Percentiles rank a stretch among this genome's conserved stretches.
Evolutionary conservation across 768 basidiomycete genomes (phyloP).

Genomic region (Boletus rubropictus): DNA sequence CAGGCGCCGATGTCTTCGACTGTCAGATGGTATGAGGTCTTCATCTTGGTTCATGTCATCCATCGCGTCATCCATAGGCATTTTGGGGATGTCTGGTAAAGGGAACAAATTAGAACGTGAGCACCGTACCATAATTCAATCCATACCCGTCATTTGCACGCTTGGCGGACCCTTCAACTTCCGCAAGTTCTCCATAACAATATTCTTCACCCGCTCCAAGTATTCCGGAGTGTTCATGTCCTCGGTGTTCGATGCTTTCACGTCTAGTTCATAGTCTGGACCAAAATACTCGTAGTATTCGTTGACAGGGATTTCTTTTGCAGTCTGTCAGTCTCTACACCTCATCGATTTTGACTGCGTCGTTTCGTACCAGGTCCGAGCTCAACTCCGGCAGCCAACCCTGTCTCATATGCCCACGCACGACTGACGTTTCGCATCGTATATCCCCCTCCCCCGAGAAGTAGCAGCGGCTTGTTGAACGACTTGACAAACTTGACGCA

Average conservation of each 20-base stretch:
- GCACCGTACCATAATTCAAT: neutral
- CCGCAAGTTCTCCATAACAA: constrained; percentile 87
- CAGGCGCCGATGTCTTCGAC: constrained; percentile 66
- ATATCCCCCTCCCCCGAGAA: constrained; percentile 96
- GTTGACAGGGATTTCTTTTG: constrained; percentile 91
- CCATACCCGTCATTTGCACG: constrained; percentile 81
- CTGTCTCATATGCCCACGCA: constrained; percentile 97
- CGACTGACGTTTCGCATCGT: constrained; percentile 97
- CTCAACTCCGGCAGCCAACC: constrained; percentile 95
- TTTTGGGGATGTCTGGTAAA: constrained; percentile 67
- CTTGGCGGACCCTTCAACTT: constrained; percentile 85
- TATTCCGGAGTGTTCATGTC: constrained; percentile 93
- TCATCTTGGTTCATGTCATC: constrained; percentile 81
- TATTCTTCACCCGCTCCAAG: constrained; percentile 85
- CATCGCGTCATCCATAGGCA: constrained; percentile 79
- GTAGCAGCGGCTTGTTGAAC: constrained; percentile 87
- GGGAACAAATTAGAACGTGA: neutral
- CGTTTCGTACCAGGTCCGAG: constrained; percentile 62
- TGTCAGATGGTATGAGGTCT: constrained; percentile 72
- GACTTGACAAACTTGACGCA: constrained; percentile 97
- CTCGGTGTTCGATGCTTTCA: constrained; percentile 89
- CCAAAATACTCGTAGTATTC: constrained; percentile 99
- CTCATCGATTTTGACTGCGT: neutral
- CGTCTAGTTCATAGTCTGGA: constrained; percentile 93
- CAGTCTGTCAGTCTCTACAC: constrained; percentile 5